Evolutionary conservation across 1,284 basidiomycete species (phyloP).

Genomic region (Tranzscheliella williamsii): DNA sequence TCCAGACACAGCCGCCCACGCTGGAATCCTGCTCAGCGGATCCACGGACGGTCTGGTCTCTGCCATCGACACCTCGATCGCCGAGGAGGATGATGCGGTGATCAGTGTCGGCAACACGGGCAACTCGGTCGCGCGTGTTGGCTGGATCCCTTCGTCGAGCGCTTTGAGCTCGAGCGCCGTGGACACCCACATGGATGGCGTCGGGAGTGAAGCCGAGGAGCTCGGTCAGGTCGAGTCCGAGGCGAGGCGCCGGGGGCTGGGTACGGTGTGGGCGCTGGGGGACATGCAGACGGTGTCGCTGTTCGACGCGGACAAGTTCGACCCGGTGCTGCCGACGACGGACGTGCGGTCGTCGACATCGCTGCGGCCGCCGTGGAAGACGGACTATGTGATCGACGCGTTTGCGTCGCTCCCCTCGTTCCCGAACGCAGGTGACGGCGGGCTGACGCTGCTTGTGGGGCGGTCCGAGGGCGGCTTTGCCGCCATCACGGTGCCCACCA

Average conservation of each 20-base stretch:
- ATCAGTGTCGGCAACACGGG: slow-evolving; percentile 55
- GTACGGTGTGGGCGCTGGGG: slow-evolving; percentile 52
- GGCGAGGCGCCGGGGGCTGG: slow-evolving; percentile 28
- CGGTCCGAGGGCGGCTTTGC: slow-evolving; percentile 28
- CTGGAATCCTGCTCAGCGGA: slow-evolving; percentile 47
- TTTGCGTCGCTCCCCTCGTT: slow-evolving; percentile 21
- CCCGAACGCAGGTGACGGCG: neutral
- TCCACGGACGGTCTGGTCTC: slow-evolving; percentile 55
- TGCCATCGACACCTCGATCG: slow-evolving; percentile 44
- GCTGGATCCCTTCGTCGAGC: slow-evolving; percentile 35
- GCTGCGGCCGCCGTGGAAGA: slow-evolving; percentile 46
- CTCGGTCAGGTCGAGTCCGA: slow-evolving; percentile 25
- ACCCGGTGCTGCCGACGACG: slow-evolving; percentile 30
- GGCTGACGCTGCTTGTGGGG: slow-evolving; percentile 27
- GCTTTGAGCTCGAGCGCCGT: neutral
- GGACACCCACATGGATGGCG: slow-evolving; percentile 7
- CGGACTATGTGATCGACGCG: slow-evolving; percentile 57
- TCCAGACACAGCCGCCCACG: slow-evolving; percentile 21
- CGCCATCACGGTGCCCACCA: slow-evolving; percentile 8
- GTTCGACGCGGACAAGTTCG: slow-evolving; percentile 56
- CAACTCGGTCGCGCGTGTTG: slow-evolving; percentile 48
- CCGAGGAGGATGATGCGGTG: slow-evolving; percentile 57
- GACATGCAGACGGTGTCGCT: slow-evolving; percentile 59
- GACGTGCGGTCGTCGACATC: slow-evolving; percentile 41
- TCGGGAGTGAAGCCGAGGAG: slow-evolving; percentile 12